Percentiles rank a stretch among this genome's conserved stretches.
phyloP scores from a whole-genome alignment of 2,329 filamentous ascomycete species.

The Alternaria infectoria region DNA sequence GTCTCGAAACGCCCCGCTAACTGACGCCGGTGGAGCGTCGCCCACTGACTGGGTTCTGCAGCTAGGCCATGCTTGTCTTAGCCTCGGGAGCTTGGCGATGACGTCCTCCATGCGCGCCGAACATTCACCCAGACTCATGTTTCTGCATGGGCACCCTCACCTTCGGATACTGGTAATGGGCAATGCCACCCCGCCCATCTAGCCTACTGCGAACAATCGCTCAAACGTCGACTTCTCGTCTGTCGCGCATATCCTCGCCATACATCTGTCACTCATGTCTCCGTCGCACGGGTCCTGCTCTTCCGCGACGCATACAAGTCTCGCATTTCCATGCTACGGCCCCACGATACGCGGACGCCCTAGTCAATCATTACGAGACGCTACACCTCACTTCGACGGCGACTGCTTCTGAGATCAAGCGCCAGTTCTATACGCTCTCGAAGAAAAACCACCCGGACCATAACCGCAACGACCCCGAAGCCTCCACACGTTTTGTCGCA shows the following conservation, averaged over 20 bases:
- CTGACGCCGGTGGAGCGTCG: conserved; percentile 12
- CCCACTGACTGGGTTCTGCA: conserved; percentile 18
- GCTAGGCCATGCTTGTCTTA: conserved; percentile 6
- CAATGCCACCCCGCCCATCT: conserved; percentile 35
- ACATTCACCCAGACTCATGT: conserved; percentile 12
- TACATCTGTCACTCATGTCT: conserved; percentile 29
- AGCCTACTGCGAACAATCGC: conserved; percentile 20
- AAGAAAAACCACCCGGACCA: conserved; percentile 92
- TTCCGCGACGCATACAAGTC: conserved; percentile 14
- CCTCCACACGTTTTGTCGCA: conserved; percentile 77
- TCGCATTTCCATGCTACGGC: conserved; percentile 56
- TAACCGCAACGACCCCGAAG: conserved; percentile 76
- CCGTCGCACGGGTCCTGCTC: conserved; percentile 11
- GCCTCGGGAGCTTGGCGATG: conserved; percentile 22
- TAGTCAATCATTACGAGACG: conserved; percentile 78
- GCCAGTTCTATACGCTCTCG: conserved; percentile 89
- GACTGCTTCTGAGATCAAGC: conserved; percentile 80
- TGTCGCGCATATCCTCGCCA: background rate
- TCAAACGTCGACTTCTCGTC: background rate
- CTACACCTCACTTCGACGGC: conserved; percentile 75
- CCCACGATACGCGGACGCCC: conserved; percentile 42
- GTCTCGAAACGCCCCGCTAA: conserved; percentile 16
- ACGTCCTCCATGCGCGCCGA: conserved; percentile 29
- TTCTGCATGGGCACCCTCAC: conserved; percentile 2
- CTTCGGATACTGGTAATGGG: conserved; percentile 20